phyloP scores from a whole-genome alignment of 2,329 filamentous ascomycete species.

The Ophiostoma sp. region DNA sequence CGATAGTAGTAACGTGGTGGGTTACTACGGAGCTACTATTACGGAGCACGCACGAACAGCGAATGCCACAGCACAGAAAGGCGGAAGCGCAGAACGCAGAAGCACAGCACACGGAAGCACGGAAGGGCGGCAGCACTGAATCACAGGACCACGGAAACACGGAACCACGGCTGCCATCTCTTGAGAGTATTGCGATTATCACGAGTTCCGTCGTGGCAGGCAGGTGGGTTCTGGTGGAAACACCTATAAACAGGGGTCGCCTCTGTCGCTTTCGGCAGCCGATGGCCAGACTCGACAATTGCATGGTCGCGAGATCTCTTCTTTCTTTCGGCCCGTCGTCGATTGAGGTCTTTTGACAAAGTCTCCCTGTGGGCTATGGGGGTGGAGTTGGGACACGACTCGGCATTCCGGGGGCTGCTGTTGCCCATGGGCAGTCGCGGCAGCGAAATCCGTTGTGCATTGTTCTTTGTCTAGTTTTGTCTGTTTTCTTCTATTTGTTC shows the following conservation, averaged over 20 bases:
- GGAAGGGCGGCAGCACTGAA: neutral
- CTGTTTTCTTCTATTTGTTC: too few relatives aligned
- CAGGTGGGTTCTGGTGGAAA: neutral
- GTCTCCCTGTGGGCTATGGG: neutral
- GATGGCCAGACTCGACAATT: neutral
- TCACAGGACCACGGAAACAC: neutral
- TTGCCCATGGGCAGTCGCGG: too few relatives aligned
- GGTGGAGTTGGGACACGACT: too few relatives aligned
- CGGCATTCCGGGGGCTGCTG: too few relatives aligned
- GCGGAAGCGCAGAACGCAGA: neutral
- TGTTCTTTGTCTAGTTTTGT: too few relatives aligned
- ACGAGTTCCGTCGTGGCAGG: neutral
- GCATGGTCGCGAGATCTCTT: neutral
- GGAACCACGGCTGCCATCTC: neutral
- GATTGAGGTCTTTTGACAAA: neutral
- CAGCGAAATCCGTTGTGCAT: too few relatives aligned
- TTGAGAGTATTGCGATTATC: neutral
- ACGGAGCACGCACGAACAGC: neutral
- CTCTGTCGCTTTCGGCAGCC: neutral
- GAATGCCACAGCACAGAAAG: neutral
- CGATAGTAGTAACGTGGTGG: slow-evolving; percentile 1
- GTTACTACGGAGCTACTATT: neutral
- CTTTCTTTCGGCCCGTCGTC: neutral
- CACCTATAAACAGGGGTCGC: neutral
- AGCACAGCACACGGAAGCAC: neutral